A percentile compares a stretch with the other conserved stretches of the same genome.
Evolutionary conservation across 306 rosid species (phyloP).

Genomic region (Pueraria montana): DNA sequence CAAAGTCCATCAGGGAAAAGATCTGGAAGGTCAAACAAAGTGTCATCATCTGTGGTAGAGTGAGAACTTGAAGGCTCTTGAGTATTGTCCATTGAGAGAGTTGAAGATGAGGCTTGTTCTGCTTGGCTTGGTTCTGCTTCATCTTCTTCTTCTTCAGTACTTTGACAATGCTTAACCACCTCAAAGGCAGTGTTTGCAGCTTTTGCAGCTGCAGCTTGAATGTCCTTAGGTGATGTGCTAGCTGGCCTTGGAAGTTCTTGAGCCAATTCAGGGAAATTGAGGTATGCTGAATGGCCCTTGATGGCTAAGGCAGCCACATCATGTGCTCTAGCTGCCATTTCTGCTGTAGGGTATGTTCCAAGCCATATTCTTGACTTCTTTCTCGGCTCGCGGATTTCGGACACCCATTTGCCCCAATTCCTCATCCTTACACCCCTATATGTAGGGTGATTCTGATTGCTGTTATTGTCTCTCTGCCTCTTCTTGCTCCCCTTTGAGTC

Average conservation of each 20-base stretch:
- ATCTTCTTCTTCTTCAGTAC: background rate
- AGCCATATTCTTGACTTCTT: constrained; percentile 96
- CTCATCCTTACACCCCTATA: constrained; percentile 90
- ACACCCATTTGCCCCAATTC: constrained; percentile 92
- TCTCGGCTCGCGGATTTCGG: constrained; percentile 90
- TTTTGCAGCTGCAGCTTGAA: constrained; percentile 84
- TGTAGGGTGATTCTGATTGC: constrained; percentile 56
- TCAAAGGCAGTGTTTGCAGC: constrained; percentile 66
- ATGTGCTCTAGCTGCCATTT: constrained; percentile 97
- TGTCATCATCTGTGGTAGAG: constrained; percentile 60
- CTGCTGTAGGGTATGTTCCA: constrained; percentile 85
- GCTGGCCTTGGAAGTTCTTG: constrained; percentile 71
- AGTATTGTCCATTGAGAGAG: constrained; percentile 27
- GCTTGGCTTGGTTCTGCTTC: constrained; percentile 47
- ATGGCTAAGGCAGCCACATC: constrained; percentile 92
- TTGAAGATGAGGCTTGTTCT: constrained; percentile 37
- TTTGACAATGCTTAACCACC: constrained; percentile 17
- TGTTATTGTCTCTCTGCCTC: constrained; percentile 47
- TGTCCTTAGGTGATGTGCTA: constrained; percentile 78
- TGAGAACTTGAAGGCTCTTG: constrained; percentile 51
- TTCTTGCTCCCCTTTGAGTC: constrained; percentile 50
- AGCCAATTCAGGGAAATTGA: constrained; percentile 83
- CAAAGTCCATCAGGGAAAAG: constrained; percentile 66
- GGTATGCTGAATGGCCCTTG: constrained; percentile 80
- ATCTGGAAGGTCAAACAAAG: constrained; percentile 90